phyloP scores from a whole-genome alignment of 768 basidiomycete genomes.

The Suillus alpinus region DNA sequence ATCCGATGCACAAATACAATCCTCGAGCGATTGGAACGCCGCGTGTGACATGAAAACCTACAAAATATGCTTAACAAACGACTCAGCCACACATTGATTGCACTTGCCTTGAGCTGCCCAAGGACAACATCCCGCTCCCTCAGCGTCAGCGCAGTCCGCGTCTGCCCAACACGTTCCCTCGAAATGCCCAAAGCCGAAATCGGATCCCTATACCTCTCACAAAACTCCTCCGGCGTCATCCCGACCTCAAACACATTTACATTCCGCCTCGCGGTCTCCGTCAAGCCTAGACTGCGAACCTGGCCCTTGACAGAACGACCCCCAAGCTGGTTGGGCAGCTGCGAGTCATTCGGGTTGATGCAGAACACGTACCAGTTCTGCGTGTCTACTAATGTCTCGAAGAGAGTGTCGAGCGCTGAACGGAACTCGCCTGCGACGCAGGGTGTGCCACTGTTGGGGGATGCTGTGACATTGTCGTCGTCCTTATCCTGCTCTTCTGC shows the following conservation, averaged over 20 bases:
- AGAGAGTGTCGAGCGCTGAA: conserved; percentile 77
- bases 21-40: conserved; percentile 87
- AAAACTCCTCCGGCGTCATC: conserved; percentile 85
- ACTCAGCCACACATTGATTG: background rate
- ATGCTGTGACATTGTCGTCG: conserved; percentile 30
- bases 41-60: conserved; percentile 87
- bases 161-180: conserved; percentile 59
- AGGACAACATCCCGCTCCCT: conserved; percentile 73
- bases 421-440: conserved; percentile 91
- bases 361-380: conserved; percentile 92
- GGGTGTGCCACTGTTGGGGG: conserved; percentile 39
- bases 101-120: conserved; percentile 75
- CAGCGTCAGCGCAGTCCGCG: conserved; percentile 53
- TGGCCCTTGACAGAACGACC: conserved; percentile 90
- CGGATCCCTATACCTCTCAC: conserved; percentile 74
- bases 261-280: conserved; percentile 71
- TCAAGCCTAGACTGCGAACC: conserved; percentile 75
- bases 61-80: conserved; percentile 8
- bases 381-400: conserved; percentile 85
- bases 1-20: conserved; percentile 78
- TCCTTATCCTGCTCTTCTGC: conserved; percentile 45
- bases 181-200: conserved; percentile 52
- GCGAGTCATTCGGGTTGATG: conserved; percentile 92
- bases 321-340: conserved; percentile 92
- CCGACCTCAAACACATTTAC: conserved; percentile 75